A percentile compares a stretch with the other conserved stretches of the same genome.
These are phyloP conservation scores for Tricholoma bakamatsutake DNA, from an alignment of 768 basidiomycete genomes.

Conservation along the genomic window DNA sequence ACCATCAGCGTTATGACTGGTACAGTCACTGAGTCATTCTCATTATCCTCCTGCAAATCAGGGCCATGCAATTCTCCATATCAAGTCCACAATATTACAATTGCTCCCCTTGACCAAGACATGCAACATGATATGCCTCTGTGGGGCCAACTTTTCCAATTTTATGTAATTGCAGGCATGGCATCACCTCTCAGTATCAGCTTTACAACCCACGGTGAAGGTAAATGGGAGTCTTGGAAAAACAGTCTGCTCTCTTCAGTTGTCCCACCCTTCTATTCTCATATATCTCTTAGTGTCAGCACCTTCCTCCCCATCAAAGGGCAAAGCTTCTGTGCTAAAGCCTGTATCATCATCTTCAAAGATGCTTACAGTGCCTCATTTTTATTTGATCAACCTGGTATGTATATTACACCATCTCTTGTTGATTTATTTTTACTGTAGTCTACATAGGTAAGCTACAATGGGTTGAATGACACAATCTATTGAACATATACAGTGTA, in stretches of 20 bases:
- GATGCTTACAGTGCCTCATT: not conserved
- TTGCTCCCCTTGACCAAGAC: constrained; percentile 5
- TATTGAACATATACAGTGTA: too few species aligned
- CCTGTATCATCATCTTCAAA: not conserved
- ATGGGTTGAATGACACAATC: too few species aligned
- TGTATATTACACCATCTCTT: not conserved
- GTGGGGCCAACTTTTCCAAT: constrained; percentile 6
- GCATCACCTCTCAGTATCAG: constrained; percentile 2
- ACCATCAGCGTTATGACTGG: too few species aligned
- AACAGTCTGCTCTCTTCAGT: not conserved
- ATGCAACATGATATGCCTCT: constrained; percentile 1
- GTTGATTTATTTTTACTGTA: not conserved
- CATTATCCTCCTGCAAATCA: not conserved
- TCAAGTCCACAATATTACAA: not conserved
- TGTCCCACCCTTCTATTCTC: not conserved
- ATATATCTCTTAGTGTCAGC: not conserved
- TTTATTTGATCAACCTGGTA: not conserved
- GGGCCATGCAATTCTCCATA: not conserved
- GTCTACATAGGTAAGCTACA: too few species aligned
- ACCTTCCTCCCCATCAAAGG: not conserved
- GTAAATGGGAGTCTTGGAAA: not conserved
- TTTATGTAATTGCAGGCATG: not conserved
- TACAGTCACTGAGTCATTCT: not conserved
- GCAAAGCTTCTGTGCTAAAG: not conserved
- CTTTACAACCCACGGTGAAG: constrained; percentile 1